Base-by-base conservation (phyloP, 2,329 filamentous ascomycete species). In the Helminthosporium solani region DNA sequence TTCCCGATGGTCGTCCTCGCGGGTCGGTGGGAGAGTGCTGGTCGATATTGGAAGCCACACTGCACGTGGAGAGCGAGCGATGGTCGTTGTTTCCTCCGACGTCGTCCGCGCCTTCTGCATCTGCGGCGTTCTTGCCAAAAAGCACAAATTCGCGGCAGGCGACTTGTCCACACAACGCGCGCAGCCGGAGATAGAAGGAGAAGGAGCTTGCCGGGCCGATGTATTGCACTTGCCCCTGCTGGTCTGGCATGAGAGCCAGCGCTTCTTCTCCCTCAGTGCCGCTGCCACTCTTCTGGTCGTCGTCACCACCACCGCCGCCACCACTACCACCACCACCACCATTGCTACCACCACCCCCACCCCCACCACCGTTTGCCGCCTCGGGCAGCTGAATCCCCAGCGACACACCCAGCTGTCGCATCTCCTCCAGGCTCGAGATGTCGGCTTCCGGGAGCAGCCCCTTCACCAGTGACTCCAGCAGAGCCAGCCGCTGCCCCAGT, bases 381-480 rank as follows among this genome's bases (percentile, higher is more conserved):
- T 61, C 61, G 7, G 72, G 70, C 25, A 74, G 50, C 6, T 69
- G 58, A 14, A 75, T 73, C 21, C 71, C 71, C 21, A 74, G 61
- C 37, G 68, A 70, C 18, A 44, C 46, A 11, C 64, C 71, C 45
- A 74, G 54, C 47, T 67, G 63, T 33, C 67, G 67, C 70, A 75
- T 61, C 49, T 70, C 61, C n/a, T 73, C 68, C 40, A 70, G 54
- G 43, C 60, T 73, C n/a, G 70, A 69, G 21, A 72, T 56, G 36
- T 75, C 70, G 31, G 71, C 72, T 34, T 73, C 71, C 5, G 71
- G 71, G 11, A 75, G 54, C 33, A 76, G 58, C 2, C 73, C 72
- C 51, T 73, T 73, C 36, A 76, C 72, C 28, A 75, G 64, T 34
- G 71, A 67, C 53, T 76, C 73, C 8, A 76, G 65, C 40, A 75